These are phyloP conservation scores for Bassia scoparia DNA, from an alignment of 148 eudicot species.

Conservation along the genomic window DNA sequence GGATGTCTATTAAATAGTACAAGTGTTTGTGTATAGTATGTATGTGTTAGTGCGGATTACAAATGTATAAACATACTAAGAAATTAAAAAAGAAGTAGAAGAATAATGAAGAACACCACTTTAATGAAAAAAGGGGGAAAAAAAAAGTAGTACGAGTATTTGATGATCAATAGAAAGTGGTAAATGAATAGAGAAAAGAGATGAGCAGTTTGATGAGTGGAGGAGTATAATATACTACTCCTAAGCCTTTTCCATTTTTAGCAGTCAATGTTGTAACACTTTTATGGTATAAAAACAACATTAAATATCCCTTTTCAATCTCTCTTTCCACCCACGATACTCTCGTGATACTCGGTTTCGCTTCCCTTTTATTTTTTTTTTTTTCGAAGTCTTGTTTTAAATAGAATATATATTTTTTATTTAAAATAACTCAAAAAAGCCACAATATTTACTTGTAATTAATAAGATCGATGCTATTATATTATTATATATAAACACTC, in stretches of 20 bases:
- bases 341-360: too few species aligned
- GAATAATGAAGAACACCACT: not conserved
- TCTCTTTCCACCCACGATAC: not conserved
- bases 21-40: too few species aligned
- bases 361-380: too few species aligned
- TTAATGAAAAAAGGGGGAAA: not conserved
- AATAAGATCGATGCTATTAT: too few species aligned
- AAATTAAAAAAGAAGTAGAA: not conserved
- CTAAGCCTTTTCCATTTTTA: slow-evolving; percentile 25
- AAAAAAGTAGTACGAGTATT: not conserved
- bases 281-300: slow-evolving; percentile 26
- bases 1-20: too few species aligned
- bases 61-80: not conserved
- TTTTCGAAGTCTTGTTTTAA: too few species aligned
- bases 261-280: slow-evolving; percentile 28
- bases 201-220: not conserved
- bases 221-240: slow-evolving; percentile 2
- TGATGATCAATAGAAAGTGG: slow-evolving; percentile 3
- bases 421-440: too few species aligned
- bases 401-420: too few species aligned
- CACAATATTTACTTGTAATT: too few species aligned
- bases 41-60: not conserved
- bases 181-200: not conserved
- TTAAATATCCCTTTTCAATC: not conserved
- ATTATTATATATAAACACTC: too few species aligned